Evolutionary conservation across 306 rosid species (phyloP).

Genomic region (Trichosanthes cucumerina): DNA sequence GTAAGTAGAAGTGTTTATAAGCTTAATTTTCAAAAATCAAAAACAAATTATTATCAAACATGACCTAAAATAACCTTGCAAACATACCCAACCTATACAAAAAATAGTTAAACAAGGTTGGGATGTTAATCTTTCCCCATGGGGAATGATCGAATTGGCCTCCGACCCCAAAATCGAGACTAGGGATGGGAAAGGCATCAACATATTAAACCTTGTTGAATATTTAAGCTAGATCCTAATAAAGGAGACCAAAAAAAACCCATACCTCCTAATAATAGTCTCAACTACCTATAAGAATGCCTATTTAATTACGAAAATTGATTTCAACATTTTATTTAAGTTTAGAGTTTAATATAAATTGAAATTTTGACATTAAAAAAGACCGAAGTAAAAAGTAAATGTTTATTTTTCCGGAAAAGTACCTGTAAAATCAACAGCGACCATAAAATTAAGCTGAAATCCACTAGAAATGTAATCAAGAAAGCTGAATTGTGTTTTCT

Average conservation of each 20-base stretch:
- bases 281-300: background rate
- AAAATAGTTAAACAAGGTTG: no score
- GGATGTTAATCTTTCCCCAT: no score
- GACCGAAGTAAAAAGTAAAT: background rate
- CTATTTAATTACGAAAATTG: background rate
- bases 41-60: no score
- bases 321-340: background rate
- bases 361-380: background rate
- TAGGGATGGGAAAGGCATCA: background rate
- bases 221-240: background rate
- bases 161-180: no score
- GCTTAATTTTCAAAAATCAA: no score
- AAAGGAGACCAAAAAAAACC: background rate
- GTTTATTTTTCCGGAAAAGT: background rate
- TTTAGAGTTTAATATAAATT: background rate
- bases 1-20: no score
- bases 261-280: background rate
- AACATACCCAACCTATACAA: no score
- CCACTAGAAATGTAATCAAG: conserved; percentile 82
- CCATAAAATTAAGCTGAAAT: conserved; percentile 88
- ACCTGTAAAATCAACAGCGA: conserved; percentile 90
- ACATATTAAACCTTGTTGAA: no score
- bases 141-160: no score
- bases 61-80: no score
- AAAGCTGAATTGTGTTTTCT: conserved; percentile 63